These are phyloP conservation scores for Hyaloscypha hepaticicola DNA, from an alignment of 495 filamentous ascomycete genomes.

Conservation along the genomic window DNA sequence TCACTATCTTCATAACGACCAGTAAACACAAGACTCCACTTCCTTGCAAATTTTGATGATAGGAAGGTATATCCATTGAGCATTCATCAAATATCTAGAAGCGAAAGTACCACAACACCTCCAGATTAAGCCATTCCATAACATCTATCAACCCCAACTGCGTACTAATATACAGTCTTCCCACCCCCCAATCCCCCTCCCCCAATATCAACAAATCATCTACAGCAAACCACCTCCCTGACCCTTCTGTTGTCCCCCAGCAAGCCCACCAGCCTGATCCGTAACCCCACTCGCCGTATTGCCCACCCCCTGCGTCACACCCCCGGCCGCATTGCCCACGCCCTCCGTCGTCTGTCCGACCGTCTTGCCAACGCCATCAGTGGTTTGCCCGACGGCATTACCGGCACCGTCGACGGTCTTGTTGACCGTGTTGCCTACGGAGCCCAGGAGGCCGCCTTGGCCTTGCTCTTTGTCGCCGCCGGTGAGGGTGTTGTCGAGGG, in stretches of 20 bases:
- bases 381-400: constrained; percentile 38
- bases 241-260: neutral
- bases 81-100: neutral
- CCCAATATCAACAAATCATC: neutral
- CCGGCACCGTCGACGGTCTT: constrained; percentile 37
- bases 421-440: constrained; percentile 27
- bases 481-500: constrained; percentile 41
- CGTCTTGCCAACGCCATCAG: constrained; percentile 35
- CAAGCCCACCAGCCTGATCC: constrained; percentile 11
- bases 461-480: constrained; percentile 42
- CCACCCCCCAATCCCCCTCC: neutral
- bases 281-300: constrained; percentile 35
- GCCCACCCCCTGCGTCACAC: constrained; percentile 35
- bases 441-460: constrained; percentile 42
- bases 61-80: too few species aligned
- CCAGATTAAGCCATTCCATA: neutral
- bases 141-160: neutral
- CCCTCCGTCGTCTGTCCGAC: constrained; percentile 38
- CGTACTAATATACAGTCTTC: neutral
- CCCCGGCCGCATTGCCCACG: constrained; percentile 32
- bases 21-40: too few species aligned
- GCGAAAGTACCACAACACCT: neutral
- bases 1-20: too few species aligned
- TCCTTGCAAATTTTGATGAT: too few species aligned
- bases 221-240: too few species aligned